A percentile compares a stretch with the other conserved stretches of the same genome.
phyloP scores from a whole-genome alignment of 2,329 filamentous ascomycete species.

The Aspergillus tanneri region DNA sequence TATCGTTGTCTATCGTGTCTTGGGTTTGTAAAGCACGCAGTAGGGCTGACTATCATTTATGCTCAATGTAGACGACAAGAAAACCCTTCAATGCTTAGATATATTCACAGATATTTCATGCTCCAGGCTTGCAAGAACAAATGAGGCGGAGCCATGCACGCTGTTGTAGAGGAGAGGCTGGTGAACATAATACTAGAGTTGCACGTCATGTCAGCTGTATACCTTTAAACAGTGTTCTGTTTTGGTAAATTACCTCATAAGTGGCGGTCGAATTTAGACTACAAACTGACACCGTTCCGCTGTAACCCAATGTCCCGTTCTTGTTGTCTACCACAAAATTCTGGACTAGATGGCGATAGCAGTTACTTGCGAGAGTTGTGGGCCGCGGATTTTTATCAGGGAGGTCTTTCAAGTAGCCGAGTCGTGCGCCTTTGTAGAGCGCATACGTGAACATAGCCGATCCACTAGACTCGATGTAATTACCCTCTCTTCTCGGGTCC shows the following conservation, averaged over 20 bases:
- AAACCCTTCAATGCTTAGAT: neutral
- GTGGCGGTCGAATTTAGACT: slow-evolving; percentile 51
- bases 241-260: slow-evolving; percentile 46
- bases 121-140: slow-evolving; percentile 28
- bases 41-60: too few species aligned
- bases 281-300: slow-evolving; percentile 55
- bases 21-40: too few species aligned
- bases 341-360: slow-evolving; percentile 46
- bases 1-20: too few species aligned
- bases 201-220: neutral
- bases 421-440: slow-evolving; percentile 48
- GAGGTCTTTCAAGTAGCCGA: slow-evolving; percentile 26
- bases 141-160: slow-evolving; percentile 26
- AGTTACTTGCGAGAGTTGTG: slow-evolving; percentile 42
- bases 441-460: slow-evolving; percentile 60
- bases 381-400: slow-evolving; percentile 34
- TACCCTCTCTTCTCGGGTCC: slow-evolving; percentile 50
- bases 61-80: too few species aligned
- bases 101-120: slow-evolving; percentile 18
- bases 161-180: slow-evolving; percentile 28
- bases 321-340: slow-evolving; percentile 49
- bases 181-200: slow-evolving; percentile 26
- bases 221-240: too few species aligned
- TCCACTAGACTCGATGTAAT: slow-evolving; percentile 62
- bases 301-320: slow-evolving; percentile 52